phyloP scores from a whole-genome alignment of 2,329 filamentous ascomycete genomes.

The Sarocladium kiliense region DNA sequence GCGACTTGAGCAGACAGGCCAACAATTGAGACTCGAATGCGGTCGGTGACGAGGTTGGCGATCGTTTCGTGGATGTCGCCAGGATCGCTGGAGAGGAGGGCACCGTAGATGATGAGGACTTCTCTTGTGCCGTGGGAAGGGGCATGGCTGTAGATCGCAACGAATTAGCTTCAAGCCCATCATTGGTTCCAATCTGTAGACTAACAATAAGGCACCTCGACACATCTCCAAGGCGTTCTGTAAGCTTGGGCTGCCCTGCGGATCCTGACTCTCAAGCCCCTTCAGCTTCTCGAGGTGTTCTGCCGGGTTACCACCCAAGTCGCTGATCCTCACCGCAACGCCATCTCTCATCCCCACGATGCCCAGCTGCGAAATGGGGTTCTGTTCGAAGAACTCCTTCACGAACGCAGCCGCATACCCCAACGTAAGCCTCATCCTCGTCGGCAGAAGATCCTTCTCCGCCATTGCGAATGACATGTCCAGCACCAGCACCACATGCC shows the following conservation, averaged over 20 bases:
- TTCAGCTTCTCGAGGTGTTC: conserved; percentile 79
- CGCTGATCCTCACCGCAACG: conserved; percentile 76
- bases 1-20: conserved; percentile 88
- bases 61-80: conserved; percentile 95
- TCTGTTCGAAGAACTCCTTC: conserved; percentile 94
- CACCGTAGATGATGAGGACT: conserved; percentile 86
- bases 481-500: conserved; percentile 86
- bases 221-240: conserved; percentile 98
- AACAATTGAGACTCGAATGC: conserved; percentile 82
- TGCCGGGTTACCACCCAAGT: conserved; percentile 85
- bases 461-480: conserved; percentile 92
- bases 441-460: conserved; percentile 91
- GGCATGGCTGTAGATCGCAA: conserved; percentile 57
- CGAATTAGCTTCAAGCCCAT: background rate
- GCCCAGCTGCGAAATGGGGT: conserved; percentile 92
- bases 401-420: conserved; percentile 85
- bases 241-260: conserved; percentile 71
- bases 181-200: background rate
- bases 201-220: conserved; percentile 78
- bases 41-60: conserved; percentile 68
- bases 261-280: conserved; percentile 59
- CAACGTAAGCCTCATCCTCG: conserved; percentile 74
- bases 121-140: conserved; percentile 92
- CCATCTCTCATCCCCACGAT: conserved; percentile 93
- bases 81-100: conserved; percentile 83